Conservation (phyloP, 768 basidiomycete genomes). For the Panellus pusillus region DNA sequence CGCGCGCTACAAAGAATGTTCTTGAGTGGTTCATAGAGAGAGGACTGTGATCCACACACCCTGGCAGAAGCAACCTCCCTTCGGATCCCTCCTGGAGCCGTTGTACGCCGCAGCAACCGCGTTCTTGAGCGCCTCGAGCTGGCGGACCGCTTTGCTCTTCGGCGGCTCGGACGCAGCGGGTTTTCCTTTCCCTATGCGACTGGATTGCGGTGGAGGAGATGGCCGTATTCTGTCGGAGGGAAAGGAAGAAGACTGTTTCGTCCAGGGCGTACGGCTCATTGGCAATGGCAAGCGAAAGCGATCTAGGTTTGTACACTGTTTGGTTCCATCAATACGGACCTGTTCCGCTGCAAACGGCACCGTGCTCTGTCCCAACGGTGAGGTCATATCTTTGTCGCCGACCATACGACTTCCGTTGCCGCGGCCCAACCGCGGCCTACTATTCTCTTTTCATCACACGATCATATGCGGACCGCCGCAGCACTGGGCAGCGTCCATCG, state of each 20-base stretch:
- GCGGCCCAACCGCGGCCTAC: too few species aligned
- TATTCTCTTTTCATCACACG: too few species aligned
- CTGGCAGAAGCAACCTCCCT: constrained; percentile 71
- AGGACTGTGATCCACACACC: constrained; percentile 34
- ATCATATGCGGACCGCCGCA: too few species aligned
- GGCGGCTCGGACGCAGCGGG: constrained; percentile 28
- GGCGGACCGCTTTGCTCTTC: constrained; percentile 51
- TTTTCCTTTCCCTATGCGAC: constrained; percentile 40
- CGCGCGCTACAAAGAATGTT: constrained; percentile 41
- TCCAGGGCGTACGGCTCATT: constrained; percentile 48
- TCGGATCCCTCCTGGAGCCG: constrained; percentile 49
- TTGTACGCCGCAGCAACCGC: constrained; percentile 29
- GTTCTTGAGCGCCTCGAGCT: constrained; percentile 48
- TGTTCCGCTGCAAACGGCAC: too few species aligned
- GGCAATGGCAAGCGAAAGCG: constrained; percentile 16
- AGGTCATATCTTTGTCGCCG: too few species aligned
- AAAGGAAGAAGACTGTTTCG: constrained; percentile 43
- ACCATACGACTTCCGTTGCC: too few species aligned
- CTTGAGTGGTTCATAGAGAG: too few species aligned
- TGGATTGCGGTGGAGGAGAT: constrained; percentile 25
- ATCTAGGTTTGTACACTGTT: too few species aligned
- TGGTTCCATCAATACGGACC: too few species aligned
- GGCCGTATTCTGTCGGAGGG: constrained; percentile 57
- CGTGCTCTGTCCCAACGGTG: too few species aligned
- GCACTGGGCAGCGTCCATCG: too few species aligned